Evolutionary conservation across 495 filamentous ascomycete species (phyloP), one percentile per base, ranked within the genome.

Genomic region (Neurospora sp.): DNA sequence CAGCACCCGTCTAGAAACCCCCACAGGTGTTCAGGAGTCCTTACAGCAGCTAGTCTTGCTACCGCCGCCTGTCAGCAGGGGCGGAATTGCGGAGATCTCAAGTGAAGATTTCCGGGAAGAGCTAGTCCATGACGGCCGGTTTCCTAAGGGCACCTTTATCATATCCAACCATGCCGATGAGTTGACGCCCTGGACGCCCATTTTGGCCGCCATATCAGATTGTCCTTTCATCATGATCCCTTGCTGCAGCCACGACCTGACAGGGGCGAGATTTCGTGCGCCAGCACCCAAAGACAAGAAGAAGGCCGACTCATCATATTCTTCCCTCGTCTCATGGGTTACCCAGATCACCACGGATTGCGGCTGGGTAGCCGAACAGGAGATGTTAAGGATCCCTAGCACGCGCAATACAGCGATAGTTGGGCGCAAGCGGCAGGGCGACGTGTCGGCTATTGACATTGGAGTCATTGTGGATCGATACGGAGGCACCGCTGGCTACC

Each of bases 91-190:
- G 9, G 54, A 71, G 6, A 69, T 75, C 11, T 75, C 78, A 20
- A 72, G 72, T 39, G 77, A 79, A 10, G 73, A 73, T 66, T 76
- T 81, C 54, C 73, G 78, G 44, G 80, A 80, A 44, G 79, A 80
- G 31, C 79, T 78, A 46, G 85, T 88, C 44, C 91, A 95, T 75
- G 85, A 92, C 40, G 96, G 94, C 62, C 77, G 85, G 44, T 97
- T 97, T 79, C 87, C 88, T 1, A 78, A 82, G 39, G 89, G 90
- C 39, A 97, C 93, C 0, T 99, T 99, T 77, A 92, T 99, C 72
- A 94, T 99, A 74, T 95, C 93, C 60, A 98, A 98, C 78, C 96
- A 98, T 79, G 93, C 96, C 27, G 96, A 99, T 79, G 94, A 99
- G 82, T 85, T 99, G 12, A 98, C 96, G 1, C 87, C 93, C 5